Percentiles rank a stretch among this genome's conserved stretches.
Evolutionary conservation across 164 flowering plant species (phyloP).

Genomic region (Taxillus chinensis): DNA sequence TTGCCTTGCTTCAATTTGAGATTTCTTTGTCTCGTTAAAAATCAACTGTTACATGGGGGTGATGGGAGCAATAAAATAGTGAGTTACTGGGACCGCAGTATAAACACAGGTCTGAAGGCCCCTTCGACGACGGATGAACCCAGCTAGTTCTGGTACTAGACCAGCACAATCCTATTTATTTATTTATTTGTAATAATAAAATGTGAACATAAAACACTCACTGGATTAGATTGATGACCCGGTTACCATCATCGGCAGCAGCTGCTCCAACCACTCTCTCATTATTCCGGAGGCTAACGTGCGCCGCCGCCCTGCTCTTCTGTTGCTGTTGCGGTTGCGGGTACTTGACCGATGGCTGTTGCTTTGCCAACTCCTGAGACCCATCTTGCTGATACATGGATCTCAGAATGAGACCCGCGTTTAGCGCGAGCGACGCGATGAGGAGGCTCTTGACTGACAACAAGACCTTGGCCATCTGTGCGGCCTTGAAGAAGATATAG

Average conservation of each 20-base stretch:
- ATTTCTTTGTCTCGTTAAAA: too few species aligned
- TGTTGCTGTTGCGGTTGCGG: not conserved
- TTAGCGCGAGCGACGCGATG: conserved; percentile 45
- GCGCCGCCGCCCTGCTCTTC: not conserved
- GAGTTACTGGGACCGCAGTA: too few species aligned
- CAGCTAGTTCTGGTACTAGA: not conserved
- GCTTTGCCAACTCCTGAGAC: not conserved
- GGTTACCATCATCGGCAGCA: conserved; percentile 12
- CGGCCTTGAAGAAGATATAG: too few species aligned
- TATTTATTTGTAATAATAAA: not conserved
- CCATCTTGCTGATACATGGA: not conserved
- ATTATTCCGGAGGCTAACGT: not conserved
- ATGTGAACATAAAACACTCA: conserved; percentile 21
- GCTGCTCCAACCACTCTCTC: not conserved
- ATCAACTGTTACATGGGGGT: too few species aligned
- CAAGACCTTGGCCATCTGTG: not conserved
- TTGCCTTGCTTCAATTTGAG: too few species aligned
- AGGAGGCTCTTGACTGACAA: conserved; percentile 28
- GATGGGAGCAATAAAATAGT: too few species aligned
- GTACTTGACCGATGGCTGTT: not conserved
- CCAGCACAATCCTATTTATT: not conserved
- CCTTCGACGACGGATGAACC: too few species aligned
- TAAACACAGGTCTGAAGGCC: too few species aligned
- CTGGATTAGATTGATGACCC: conserved; percentile 66
- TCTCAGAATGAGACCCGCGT: conserved; percentile 17